Base-by-base conservation (phyloP, 2,329 filamentous ascomycete species). In the Coniochaeta hoffmannii region DNA sequence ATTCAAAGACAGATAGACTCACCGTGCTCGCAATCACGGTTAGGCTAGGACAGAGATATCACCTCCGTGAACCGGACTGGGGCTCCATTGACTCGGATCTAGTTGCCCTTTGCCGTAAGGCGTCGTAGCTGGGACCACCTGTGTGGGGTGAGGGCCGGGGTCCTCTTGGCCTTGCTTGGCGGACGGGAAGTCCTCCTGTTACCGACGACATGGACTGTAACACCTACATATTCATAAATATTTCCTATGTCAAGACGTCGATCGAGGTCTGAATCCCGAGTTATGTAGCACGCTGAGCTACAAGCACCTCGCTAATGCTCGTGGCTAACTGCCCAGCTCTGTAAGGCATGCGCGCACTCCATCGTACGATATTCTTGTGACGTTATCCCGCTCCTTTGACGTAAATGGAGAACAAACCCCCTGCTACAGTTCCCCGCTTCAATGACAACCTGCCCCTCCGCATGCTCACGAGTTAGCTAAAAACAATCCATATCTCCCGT, bases 361-460 rank as follows among this genome's bases (percentile, higher is more conserved):
- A 28, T 46, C 41, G 15, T 46, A 46, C 41, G 41, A 46, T 46
- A n/a, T 14, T 24, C 41, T 32, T 12, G 36, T 46, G 41, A 46
- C 41, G 41, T 46, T 11, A 36, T 32, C 30, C 30, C 30, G 30
- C 30, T 26, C 41, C 24, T 46, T 46, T 46, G 41, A 46, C 41
- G 41, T 46, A 46, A 46, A 19, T 26, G 24, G 9, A 24, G 19
- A 46, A 2, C 22, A 4, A 26, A 14, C 24, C 41, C 41, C 41
- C 22, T 34, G 49, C 17, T 34, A 19, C 22, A n/a, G 22, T 51
- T 51, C 49, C 49, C 49, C 49, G 49, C 49, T 51, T 34, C 49
- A 22, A 32, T 34, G 28, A 51, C 49, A 51, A 14, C n/a, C 30
- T 32, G 56, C 54, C 54, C 53, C 56, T 30, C 54, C 54, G 35